Conservation (phyloP, 1,284 basidiomycete species). For the Veloboletus limbatus region DNA sequence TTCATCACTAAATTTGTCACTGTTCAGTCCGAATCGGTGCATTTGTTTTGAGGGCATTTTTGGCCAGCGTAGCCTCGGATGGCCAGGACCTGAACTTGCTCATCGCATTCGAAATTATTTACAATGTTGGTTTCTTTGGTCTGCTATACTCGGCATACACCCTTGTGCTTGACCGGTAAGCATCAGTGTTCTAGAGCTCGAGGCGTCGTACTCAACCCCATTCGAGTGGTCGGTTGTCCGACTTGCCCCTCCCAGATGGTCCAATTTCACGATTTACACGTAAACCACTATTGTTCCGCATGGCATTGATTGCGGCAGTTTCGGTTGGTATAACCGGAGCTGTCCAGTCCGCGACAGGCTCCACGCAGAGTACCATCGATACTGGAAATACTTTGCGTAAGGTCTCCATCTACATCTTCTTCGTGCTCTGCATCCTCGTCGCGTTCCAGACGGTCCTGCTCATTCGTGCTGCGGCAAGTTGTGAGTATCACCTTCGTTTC, state of each 20-base stretch:
- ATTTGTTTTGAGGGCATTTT: constrained; percentile 32
- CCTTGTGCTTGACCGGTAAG: constrained; percentile 35
- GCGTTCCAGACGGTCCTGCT: constrained; percentile 39
- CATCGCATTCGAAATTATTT: constrained; percentile 31
- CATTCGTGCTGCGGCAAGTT: constrained; percentile 20
- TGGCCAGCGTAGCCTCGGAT: constrained; percentile 26
- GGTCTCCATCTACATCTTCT: constrained; percentile 44
- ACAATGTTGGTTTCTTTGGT: constrained; percentile 38
- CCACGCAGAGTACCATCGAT: constrained; percentile 11
- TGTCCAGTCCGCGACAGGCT: constrained; percentile 18
- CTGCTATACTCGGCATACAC: constrained; percentile 36
- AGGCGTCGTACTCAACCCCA: neutral
- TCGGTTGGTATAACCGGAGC: constrained; percentile 40
- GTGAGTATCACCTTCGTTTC: constrained; percentile 16
- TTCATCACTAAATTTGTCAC: neutral
- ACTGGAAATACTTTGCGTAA: constrained; percentile 32
- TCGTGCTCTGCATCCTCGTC: constrained; percentile 41
- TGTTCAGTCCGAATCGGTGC: constrained; percentile 31
- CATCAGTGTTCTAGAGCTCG: neutral
- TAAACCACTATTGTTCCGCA: constrained; percentile 34
- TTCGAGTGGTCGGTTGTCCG: constrained; percentile 22
- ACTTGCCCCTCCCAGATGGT: constrained; percentile 18
- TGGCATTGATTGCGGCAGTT: constrained; percentile 36
- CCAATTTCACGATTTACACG: constrained; percentile 34
- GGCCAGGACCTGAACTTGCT: constrained; percentile 24